Evolutionary conservation across 2,329 filamentous ascomycete genomes (phyloP).

Genomic region (Cytospora piceicola): DNA sequence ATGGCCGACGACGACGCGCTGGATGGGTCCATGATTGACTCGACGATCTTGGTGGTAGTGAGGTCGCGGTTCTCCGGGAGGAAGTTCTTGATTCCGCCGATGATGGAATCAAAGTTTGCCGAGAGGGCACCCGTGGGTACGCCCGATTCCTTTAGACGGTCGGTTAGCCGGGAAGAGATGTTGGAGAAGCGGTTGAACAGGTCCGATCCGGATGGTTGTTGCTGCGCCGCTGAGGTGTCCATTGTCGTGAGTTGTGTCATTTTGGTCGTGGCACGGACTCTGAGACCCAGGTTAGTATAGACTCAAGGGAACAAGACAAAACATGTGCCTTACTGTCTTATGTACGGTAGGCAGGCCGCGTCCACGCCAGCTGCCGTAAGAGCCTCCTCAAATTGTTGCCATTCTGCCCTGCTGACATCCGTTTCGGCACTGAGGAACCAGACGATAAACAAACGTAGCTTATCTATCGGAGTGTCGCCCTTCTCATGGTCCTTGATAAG

Average conservation of each 20-base stretch:
- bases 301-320: slow-evolving; percentile 11
- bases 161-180: slow-evolving; percentile 88
- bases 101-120: slow-evolving; percentile 89
- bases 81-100: slow-evolving; percentile 97
- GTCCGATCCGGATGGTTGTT: slow-evolving; percentile 65
- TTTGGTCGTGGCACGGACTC: slow-evolving; percentile 90
- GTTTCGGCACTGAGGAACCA: slow-evolving; percentile 96
- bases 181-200: slow-evolving; percentile 93
- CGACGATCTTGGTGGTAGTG: slow-evolving; percentile 96
- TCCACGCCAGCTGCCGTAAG: slow-evolving; percentile 77
- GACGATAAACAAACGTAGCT: slow-evolving; percentile 92
- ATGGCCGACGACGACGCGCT: slow-evolving; percentile 90
- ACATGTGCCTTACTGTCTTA: slow-evolving; percentile 69
- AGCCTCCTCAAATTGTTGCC: slow-evolving; percentile 84
- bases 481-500: slow-evolving; percentile 80
- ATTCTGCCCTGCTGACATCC: slow-evolving; percentile 79
- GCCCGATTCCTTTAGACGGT: slow-evolving; percentile 87
- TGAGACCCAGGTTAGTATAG: slow-evolving; percentile 41
- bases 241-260: slow-evolving; percentile 98
- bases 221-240: slow-evolving; percentile 70
- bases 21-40: slow-evolving; percentile 95
- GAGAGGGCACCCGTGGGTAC: slow-evolving; percentile 70
- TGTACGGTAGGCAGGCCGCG: slow-evolving; percentile 77
- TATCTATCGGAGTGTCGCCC: slow-evolving; percentile 83
- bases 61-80: slow-evolving; percentile 94